These are phyloP conservation scores for Lichenothelia convexa DNA, from an alignment of 495 filamentous ascomycete species.

Conservation along the genomic window DNA sequence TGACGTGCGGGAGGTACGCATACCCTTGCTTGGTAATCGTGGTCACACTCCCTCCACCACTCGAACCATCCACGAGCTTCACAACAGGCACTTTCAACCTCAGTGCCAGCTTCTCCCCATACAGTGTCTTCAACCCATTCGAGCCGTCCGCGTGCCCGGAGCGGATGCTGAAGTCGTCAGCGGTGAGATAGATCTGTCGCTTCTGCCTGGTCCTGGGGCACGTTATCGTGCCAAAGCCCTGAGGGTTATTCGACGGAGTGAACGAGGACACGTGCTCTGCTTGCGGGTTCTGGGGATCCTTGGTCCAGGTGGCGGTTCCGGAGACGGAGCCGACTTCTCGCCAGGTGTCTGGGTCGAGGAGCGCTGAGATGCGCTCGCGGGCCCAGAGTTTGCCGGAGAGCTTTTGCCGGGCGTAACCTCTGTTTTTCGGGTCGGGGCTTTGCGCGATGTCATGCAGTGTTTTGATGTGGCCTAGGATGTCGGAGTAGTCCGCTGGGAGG, in stretches of 20 bases:
- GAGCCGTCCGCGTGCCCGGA: constrained; percentile 45
- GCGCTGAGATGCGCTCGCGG: constrained; percentile 35
- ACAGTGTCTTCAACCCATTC: constrained; percentile 36
- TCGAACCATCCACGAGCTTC: constrained; percentile 44
- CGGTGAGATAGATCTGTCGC: constrained; percentile 37
- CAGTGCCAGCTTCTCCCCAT: constrained; percentile 31
- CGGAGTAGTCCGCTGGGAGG: constrained; percentile 40
- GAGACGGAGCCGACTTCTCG: constrained; percentile 39
- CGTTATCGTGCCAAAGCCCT: not conserved
- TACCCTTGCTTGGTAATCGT: constrained; percentile 35
- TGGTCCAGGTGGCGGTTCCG: constrained; percentile 41
- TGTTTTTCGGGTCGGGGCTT: constrained; percentile 32
- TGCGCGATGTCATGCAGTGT: constrained; percentile 30
- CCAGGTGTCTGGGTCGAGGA: constrained; percentile 35
- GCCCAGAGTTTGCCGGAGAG: constrained; percentile 50
- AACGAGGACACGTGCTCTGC: too few relatives aligned
- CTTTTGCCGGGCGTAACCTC: constrained; percentile 41
- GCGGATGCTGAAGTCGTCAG: constrained; percentile 45
- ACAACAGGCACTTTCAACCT: constrained; percentile 31
- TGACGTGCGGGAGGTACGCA: constrained; percentile 38
- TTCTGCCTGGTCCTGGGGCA: constrained; percentile 32
- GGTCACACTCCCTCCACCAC: constrained; percentile 42
- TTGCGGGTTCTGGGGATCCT: too few relatives aligned
- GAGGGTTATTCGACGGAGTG: constrained; percentile 9
- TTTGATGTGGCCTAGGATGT: constrained; percentile 35